Evolutionary conservation across 164 flowering plant genomes (phyloP).

Genomic region (Chimonanthus salicifolius): DNA sequence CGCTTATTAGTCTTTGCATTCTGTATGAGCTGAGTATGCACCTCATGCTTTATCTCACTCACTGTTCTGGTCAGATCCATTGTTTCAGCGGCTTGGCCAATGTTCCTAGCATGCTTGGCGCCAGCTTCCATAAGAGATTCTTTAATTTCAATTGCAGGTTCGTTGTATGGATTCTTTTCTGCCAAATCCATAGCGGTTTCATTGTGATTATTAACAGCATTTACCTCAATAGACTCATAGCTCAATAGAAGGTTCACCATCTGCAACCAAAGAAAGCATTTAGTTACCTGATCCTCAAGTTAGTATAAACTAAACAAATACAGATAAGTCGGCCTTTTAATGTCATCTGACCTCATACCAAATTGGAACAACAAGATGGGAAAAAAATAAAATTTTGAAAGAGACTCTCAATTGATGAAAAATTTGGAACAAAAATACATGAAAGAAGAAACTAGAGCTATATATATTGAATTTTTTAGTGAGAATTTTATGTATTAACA

Average conservation of each 20-base stretch:
- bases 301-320: neutral
- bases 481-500: too few species aligned
- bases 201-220: slow-evolving; percentile 60
- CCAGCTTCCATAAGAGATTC: slow-evolving; percentile 77
- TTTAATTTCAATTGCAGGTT: slow-evolving; percentile 51
- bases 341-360: too few species aligned
- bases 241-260: slow-evolving; percentile 52
- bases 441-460: too few species aligned
- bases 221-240: slow-evolving; percentile 56
- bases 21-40: slow-evolving; percentile 75
- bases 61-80: slow-evolving; percentile 84
- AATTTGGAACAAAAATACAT: too few species aligned
- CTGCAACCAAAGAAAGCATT: slow-evolving; percentile 36
- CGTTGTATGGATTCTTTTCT: slow-evolving; percentile 79
- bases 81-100: slow-evolving; percentile 60
- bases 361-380: too few species aligned
- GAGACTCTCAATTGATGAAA: too few species aligned
- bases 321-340: neutral
- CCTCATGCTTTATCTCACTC: slow-evolving; percentile 91
- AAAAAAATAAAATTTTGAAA: too few species aligned
- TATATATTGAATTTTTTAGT: too few species aligned
- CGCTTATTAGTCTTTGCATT: slow-evolving; percentile 71
- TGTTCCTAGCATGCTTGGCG: slow-evolving; percentile 71
- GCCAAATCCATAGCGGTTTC: slow-evolving; percentile 97
- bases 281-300: neutral